These are phyloP conservation scores for Pulveroboletus sp. DNA, from an alignment of 768 basidiomycete species.

Conservation along the genomic window DNA sequence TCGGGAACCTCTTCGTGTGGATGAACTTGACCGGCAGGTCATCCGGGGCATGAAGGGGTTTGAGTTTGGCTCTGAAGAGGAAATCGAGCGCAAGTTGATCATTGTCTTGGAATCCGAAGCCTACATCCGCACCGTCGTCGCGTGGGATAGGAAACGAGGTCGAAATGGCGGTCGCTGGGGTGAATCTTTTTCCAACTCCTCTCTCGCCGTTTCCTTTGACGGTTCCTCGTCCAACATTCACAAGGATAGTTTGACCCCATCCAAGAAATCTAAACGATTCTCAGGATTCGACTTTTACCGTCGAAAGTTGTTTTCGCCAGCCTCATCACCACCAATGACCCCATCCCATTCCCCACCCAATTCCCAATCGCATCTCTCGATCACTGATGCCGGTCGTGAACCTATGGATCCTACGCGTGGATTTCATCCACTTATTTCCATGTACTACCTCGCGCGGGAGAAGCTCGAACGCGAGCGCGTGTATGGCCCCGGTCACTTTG, in stretches of 20 bases:
- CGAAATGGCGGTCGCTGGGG: conserved; percentile 47
- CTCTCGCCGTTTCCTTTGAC: conserved; percentile 61
- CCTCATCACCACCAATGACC: conserved; percentile 44
- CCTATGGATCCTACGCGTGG: conserved; percentile 81
- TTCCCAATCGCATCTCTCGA: conserved; percentile 53
- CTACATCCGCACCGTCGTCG: conserved; percentile 66
- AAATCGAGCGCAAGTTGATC: conserved; percentile 71
- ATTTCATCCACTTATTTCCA: conserved; percentile 92
- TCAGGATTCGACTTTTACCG: conserved; percentile 94
- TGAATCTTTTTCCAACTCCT: conserved; percentile 58
- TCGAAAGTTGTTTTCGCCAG: conserved; percentile 73
- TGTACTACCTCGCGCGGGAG: conserved; percentile 94
- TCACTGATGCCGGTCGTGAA: conserved; percentile 45
- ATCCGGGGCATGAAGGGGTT: conserved; percentile 92
- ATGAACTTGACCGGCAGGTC: conserved; percentile 84
- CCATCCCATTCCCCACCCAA: conserved; percentile 58
- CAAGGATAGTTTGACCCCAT: conserved; percentile 39
- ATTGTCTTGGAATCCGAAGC: conserved; percentile 72
- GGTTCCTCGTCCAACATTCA: conserved; percentile 39
- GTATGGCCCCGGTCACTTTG: conserved; percentile 92
- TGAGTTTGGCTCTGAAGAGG: conserved; percentile 87
- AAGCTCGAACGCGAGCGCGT: conserved; percentile 93
- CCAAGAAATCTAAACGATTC: conserved; percentile 78
- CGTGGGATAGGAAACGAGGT: conserved; percentile 72
- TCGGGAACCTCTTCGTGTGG: conserved; percentile 82